Conservation (phyloP, 2,329 filamentous ascomycete species). For the Macrophomina pseudophaseolina region DNA sequence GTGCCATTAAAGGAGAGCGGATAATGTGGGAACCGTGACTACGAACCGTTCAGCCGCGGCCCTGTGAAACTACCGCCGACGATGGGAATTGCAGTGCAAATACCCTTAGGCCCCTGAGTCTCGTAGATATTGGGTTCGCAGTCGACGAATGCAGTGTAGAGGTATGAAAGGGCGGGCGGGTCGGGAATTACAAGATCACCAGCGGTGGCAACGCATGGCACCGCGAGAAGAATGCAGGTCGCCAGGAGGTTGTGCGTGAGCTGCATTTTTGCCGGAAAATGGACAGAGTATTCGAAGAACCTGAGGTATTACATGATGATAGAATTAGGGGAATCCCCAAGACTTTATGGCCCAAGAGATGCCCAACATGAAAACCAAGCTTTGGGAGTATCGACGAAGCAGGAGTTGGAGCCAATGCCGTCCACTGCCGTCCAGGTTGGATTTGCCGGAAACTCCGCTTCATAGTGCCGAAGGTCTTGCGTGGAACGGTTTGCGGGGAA, state of each 20-base stretch:
- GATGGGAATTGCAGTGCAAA: conserved; percentile 38
- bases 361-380: no score
- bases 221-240: not conserved
- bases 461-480: no score
- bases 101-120: conserved; percentile 33
- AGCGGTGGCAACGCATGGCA: not conserved
- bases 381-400: no score
- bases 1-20: no score
- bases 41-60: conserved; percentile 30
- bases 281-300: not conserved
- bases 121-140: conserved; percentile 34
- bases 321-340: no score
- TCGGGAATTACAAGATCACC: not conserved
- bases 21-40: no score
- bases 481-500: no score
- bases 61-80: conserved; percentile 40
- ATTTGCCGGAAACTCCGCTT: not conserved
- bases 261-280: not conserved
- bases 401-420: not conserved
- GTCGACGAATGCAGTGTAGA: conserved; percentile 37
- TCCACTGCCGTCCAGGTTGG: not conserved
- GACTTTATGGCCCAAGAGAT: no score
- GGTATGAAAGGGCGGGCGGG: conserved; percentile 34
- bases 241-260: not conserved
- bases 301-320: not conserved